These are phyloP conservation scores for Butyriboletus pseudospeciosus DNA, from an alignment of 1,284 basidiomycete genomes.

Conservation along the genomic window DNA sequence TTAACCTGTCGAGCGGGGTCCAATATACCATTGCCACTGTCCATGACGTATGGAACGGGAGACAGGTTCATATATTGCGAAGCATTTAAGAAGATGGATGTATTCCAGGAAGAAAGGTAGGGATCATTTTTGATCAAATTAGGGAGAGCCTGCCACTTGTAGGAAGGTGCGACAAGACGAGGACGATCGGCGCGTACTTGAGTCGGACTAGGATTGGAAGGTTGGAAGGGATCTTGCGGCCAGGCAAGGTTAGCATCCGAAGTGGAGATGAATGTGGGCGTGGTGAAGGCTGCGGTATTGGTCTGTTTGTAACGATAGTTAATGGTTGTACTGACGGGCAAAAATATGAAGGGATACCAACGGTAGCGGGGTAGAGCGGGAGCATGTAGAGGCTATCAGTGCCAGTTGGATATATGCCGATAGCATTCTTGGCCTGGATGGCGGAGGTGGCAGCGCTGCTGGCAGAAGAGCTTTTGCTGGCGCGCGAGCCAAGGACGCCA, in stretches of 20 bases:
- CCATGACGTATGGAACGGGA: slow-evolving; percentile 70
- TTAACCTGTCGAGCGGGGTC: slow-evolving; percentile 91
- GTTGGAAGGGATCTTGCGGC: slow-evolving; percentile 72
- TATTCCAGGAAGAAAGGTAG: slow-evolving; percentile 88
- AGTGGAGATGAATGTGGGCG: slow-evolving; percentile 65
- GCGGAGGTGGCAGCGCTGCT: slow-evolving; percentile 46
- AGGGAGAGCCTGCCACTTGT: slow-evolving; percentile 88
- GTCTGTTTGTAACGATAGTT: slow-evolving; percentile 49
- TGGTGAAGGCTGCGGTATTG: slow-evolving; percentile 69
- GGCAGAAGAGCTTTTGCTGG: slow-evolving; percentile 41
- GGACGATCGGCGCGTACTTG: slow-evolving; percentile 77
- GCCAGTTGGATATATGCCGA: slow-evolving; percentile 68
- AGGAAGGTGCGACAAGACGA: slow-evolving; percentile 84
- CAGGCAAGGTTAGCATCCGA: slow-evolving; percentile 54
- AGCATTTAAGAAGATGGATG: slow-evolving; percentile 88
- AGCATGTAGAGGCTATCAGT: slow-evolving; percentile 72
- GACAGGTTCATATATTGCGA: slow-evolving; percentile 59
- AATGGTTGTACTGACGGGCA: neutral
- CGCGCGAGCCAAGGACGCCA: slow-evolving; percentile 58
- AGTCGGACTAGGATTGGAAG: slow-evolving; percentile 55
- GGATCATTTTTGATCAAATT: slow-evolving; percentile 79
- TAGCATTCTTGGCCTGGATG: slow-evolving; percentile 55
- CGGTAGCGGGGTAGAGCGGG: slow-evolving; percentile 84
- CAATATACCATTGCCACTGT: slow-evolving; percentile 88
- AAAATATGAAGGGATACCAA: slow-evolving; percentile 41